Evolutionary conservation across 2,329 filamentous ascomycete species (phyloP).

Genomic region (Hirsutella rhossiliensis): DNA sequence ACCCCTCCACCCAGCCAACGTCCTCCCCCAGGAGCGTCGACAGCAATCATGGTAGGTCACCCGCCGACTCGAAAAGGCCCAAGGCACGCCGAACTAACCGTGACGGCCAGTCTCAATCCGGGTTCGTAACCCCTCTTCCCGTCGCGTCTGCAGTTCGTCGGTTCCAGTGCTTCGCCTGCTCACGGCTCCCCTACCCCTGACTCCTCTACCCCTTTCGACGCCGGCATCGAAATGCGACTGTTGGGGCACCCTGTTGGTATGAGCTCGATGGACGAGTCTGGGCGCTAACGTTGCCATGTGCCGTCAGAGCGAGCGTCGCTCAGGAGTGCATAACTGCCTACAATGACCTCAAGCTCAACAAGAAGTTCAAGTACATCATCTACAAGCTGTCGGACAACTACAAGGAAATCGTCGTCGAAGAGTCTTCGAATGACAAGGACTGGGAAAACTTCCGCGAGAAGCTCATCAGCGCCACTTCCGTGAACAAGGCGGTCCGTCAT

Average conservation of each 20-base stretch:
- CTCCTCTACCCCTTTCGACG: not conserved
- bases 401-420: conserved; percentile 72
- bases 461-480: conserved; percentile 61
- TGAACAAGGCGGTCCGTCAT: conserved; percentile 51
- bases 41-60: conserved; percentile 28
- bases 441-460: conserved; percentile 66
- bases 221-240: not conserved
- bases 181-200: not conserved
- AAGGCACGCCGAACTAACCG: not conserved
- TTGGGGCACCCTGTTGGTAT: not conserved
- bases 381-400: conserved; percentile 78
- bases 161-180: not conserved
- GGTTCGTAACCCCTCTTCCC: conserved; percentile 34
- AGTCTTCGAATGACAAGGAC: conserved; percentile 53
- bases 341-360: conserved; percentile 75
- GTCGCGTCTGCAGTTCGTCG: not conserved
- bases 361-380: conserved; percentile 77
- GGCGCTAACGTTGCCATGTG: conserved; percentile 11
- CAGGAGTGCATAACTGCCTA: conserved; percentile 60
- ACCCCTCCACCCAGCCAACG: conserved; percentile 13
- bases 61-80: conserved; percentile 1
- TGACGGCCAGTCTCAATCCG: conserved; percentile 50
- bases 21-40: conserved; percentile 10
- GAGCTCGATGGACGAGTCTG: conserved; percentile 5
- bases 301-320: conserved; percentile 54